Percentiles rank a stretch among this genome's conserved stretches.
phyloP scores from a whole-genome alignment of 768 basidiomycete species.

The Sporobolomyces pararoseus region DNA sequence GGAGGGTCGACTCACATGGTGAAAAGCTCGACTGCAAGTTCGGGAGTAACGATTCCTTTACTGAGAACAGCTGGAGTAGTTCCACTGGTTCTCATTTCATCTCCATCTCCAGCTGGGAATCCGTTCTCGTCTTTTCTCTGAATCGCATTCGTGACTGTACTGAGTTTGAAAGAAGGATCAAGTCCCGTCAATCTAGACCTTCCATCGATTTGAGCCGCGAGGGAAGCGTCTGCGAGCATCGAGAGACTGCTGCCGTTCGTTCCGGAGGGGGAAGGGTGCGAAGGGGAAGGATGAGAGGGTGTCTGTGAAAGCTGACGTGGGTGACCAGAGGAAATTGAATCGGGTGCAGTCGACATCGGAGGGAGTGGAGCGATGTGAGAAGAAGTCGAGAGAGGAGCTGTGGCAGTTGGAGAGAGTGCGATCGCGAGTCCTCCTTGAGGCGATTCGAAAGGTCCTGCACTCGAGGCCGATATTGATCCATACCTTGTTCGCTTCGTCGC shows the following conservation, averaged over 20 bases:
- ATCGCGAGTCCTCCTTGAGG: neutral
- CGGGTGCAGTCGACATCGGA: neutral
- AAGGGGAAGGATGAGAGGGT: conserved; percentile 7
- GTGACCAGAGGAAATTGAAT: neutral
- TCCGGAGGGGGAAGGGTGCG: neutral
- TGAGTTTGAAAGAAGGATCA: conserved; percentile 31
- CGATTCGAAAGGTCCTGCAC: neutral
- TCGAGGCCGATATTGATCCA: conserved; percentile 1
- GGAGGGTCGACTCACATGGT: conserved; percentile 58
- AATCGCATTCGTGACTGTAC: conserved; percentile 31
- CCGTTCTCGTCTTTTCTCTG: conserved; percentile 11
- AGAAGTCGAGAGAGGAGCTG: neutral
- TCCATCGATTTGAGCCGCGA: conserved; percentile 36
- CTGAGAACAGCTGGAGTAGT: conserved; percentile 23
- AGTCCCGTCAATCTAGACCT: conserved; percentile 19
- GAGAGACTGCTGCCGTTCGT: conserved; percentile 14
- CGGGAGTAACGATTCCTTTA: conserved; percentile 61
- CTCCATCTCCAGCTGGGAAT: neutral
- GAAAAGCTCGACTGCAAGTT: conserved; percentile 88
- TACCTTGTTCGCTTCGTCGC: neutral
- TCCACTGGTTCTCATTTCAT: neutral
- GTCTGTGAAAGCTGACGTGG: neutral
- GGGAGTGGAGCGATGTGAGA: neutral
- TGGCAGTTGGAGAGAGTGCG: neutral
- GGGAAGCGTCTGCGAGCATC: conserved; percentile 34